These are phyloP conservation scores for Microcos paniculata DNA, from an alignment of 345 rosid genomes.

Conservation along the genomic window DNA sequence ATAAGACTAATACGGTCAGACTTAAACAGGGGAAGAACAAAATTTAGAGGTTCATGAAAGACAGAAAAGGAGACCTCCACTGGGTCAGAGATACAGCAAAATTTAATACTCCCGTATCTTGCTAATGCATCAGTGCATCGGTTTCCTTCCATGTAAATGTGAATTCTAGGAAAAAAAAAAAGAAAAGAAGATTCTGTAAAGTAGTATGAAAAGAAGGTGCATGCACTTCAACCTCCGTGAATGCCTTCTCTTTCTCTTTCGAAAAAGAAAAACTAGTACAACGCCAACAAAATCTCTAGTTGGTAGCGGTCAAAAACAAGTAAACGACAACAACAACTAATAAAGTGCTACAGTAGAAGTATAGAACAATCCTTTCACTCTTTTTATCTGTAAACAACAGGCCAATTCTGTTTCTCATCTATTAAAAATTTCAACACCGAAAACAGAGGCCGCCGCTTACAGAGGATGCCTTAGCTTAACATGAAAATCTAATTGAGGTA, in stretches of 20 bases:
- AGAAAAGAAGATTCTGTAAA: neutral
- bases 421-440: neutral
- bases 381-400: neutral
- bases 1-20: too few species aligned
- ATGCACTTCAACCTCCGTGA: neutral
- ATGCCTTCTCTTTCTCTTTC: neutral
- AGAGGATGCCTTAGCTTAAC: neutral
- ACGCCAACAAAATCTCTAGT: neutral
- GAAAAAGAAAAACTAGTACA: too few species aligned
- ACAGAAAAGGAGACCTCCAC: too few species aligned
- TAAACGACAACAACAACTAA: neutral
- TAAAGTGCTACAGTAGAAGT: neutral
- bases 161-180: too few species aligned
- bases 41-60: too few species aligned
- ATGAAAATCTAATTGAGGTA: too few species aligned
- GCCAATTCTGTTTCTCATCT: neutral
- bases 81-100: too few species aligned
- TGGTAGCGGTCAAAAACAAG: neutral
- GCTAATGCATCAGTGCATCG: too few species aligned
- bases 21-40: too few species aligned
- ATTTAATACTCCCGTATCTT: too few species aligned
- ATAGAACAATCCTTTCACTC: neutral
- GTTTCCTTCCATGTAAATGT: too few species aligned
- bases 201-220: neutral
- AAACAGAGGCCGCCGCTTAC: neutral